Evolutionary conservation across 2,329 filamentous ascomycete genomes (phyloP).

Genomic region (Fusarium coicis): DNA sequence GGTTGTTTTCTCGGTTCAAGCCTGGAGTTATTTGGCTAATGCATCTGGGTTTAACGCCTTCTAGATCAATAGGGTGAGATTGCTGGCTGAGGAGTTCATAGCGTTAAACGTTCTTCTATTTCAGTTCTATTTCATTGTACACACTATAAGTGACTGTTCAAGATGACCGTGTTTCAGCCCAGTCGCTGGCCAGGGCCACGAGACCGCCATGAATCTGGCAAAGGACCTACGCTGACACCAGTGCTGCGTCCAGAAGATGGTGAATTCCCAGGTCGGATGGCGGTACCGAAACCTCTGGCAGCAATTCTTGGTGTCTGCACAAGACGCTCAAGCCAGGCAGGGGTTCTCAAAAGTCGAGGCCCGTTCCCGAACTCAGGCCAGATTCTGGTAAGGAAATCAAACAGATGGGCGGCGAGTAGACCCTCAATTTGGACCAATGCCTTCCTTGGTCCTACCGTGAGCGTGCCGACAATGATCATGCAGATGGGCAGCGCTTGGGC

Average conservation of each 20-base stretch:
- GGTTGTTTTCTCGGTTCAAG: no score
- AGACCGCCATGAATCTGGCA: slow-evolving; percentile 72
- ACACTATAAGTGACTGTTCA: no score
- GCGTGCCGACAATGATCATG: slow-evolving; percentile 78
- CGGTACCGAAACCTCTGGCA: slow-evolving; percentile 61
- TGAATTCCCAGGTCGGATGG: slow-evolving; percentile 55
- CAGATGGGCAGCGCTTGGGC: slow-evolving; percentile 83
- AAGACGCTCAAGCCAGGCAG: slow-evolving; percentile 74
- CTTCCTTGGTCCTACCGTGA: slow-evolving; percentile 67
- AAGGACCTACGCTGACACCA: slow-evolving; percentile 58
- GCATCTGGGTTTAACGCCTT: neutral
- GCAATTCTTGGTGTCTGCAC: slow-evolving; percentile 59
- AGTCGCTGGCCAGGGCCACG: slow-evolving; percentile 72
- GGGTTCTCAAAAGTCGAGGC: slow-evolving; percentile 78
- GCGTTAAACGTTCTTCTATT: slow-evolving; percentile 1
- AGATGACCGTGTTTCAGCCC: slow-evolving; percentile 53
- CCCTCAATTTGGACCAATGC: slow-evolving; percentile 77
- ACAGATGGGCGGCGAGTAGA: slow-evolving; percentile 87
- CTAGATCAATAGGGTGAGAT: neutral
- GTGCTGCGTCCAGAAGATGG: slow-evolving; percentile 53
- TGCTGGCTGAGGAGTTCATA: neutral
- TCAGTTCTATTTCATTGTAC: no score
- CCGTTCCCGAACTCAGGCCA: slow-evolving; percentile 93
- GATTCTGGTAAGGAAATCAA: slow-evolving; percentile 87
- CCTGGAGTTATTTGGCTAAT: slow-evolving; percentile 17